Percentiles rank a stretch among this genome's conserved stretches.
Evolutionary conservation across 2,329 filamentous ascomycete species (phyloP).

Genomic region (Neobulgaria alba): DNA sequence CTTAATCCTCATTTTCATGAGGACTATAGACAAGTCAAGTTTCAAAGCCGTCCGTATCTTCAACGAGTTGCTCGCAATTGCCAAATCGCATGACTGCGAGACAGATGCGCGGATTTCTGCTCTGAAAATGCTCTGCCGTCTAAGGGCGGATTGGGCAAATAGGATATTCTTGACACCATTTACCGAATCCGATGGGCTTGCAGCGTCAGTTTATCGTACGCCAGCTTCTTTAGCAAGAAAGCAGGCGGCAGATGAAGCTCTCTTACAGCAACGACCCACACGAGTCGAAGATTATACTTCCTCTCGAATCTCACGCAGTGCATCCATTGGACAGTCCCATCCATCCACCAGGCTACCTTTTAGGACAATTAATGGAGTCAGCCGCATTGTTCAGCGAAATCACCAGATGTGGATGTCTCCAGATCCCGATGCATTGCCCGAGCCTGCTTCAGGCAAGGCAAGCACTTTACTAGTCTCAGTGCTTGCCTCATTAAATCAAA

Average conservation of each 20-base stretch:
- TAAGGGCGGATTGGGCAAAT: constrained; percentile 75
- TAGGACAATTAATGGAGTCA: constrained; percentile 21
- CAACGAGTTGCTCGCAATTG: constrained; percentile 55
- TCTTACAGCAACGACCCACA: constrained; percentile 29
- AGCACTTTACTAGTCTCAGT: constrained; percentile 25
- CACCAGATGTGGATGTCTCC: constrained; percentile 51
- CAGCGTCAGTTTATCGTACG: constrained; percentile 61
- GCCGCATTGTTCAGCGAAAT: constrained; percentile 31
- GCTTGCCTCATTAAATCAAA: constrained; percentile 1
- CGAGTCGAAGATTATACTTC: constrained; percentile 30
- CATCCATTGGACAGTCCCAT: constrained; percentile 25
- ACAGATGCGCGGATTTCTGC: constrained; percentile 63
- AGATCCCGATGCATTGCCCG: constrained; percentile 47
- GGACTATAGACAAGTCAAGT: constrained; percentile 57
- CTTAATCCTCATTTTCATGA: constrained; percentile 68
- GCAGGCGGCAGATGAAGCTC: constrained; percentile 33
- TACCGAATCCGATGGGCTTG: constrained; percentile 65
- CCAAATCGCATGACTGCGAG: constrained; percentile 49
- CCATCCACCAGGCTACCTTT: constrained; percentile 31
- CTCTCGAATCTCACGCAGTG: constrained; percentile 25
- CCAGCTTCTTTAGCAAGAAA: constrained; percentile 40
- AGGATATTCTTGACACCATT: constrained; percentile 62
- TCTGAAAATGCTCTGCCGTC: constrained; percentile 70
- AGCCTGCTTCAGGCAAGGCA: constrained; percentile 28
- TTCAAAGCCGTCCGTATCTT: constrained; percentile 57